These are phyloP conservation scores for Rubia yunnanensis DNA, from an alignment of 257 asterid species.

Conservation along the genomic window DNA sequence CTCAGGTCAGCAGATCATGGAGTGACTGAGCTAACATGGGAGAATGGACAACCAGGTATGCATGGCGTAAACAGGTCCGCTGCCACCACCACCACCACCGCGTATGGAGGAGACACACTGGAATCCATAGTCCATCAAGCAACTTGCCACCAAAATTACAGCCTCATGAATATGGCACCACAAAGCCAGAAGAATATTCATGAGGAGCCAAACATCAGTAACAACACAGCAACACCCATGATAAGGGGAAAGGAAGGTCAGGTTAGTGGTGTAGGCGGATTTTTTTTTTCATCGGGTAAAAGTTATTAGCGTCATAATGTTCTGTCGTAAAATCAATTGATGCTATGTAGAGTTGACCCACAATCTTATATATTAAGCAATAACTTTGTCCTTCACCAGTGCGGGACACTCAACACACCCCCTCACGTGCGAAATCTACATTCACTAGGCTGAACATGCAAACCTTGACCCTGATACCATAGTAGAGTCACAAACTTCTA, in stretches of 20 bases:
- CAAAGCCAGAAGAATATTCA: conserved; percentile 6
- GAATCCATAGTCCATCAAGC: conserved; percentile 60
- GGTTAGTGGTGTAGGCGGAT: background rate
- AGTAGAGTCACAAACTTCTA: no score
- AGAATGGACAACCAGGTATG: conserved; percentile 42
- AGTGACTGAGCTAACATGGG: conserved; percentile 52
- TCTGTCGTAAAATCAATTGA: no score
- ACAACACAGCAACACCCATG: background rate
- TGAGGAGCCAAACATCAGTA: background rate
- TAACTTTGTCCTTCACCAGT: no score
- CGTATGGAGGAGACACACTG: conserved; percentile 30
- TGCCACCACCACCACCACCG: background rate
- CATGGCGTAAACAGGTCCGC: conserved; percentile 25
- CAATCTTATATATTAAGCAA: no score
- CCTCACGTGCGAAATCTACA: no score
- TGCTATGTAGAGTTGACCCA: no score
- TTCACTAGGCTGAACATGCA: no score
- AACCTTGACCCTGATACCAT: no score
- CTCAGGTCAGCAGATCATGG: conserved; percentile 36
- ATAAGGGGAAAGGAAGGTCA: conserved; percentile 11
- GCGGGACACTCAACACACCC: no score
- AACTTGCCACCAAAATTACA: conserved; percentile 13
- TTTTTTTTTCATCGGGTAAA: no score
- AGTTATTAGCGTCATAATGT: no score
- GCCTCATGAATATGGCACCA: background rate